phyloP scores from a whole-genome alignment of 2,329 filamentous ascomycete species.

The Fusarium torreyae region DNA sequence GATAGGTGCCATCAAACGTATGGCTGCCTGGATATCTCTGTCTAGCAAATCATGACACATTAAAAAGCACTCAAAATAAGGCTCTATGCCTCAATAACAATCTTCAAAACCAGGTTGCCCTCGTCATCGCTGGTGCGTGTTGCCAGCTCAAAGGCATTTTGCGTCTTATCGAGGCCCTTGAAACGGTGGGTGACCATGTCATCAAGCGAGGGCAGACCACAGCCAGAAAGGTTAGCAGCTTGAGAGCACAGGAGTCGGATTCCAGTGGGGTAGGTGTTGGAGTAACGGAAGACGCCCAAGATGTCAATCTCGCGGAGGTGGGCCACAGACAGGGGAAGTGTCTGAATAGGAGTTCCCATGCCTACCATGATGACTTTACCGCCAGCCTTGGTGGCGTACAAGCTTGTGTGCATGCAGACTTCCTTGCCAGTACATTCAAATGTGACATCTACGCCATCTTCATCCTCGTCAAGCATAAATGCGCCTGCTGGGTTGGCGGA shows the following conservation, averaged over 20 bases:
- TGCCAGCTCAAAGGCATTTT: conserved; percentile 78
- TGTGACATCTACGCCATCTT: conserved; percentile 77
- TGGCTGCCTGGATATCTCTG: conserved; percentile 34
- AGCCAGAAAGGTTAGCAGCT: conserved; percentile 55
- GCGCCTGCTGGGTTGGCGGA: conserved; percentile 52
- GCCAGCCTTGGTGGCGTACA: conserved; percentile 79
- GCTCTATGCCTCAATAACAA: conserved; percentile 71
- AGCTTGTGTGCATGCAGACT: conserved; percentile 80
- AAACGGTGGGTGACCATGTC: conserved; percentile 82
- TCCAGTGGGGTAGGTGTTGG: conserved; percentile 81
- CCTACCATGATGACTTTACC: conserved; percentile 83
- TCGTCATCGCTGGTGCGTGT: conserved; percentile 76
- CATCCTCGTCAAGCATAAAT: conserved; percentile 68
- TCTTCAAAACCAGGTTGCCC: conserved; percentile 80
- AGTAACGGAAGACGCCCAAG: conserved; percentile 83
- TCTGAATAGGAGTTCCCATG: conserved; percentile 84
- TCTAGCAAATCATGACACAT: conserved; percentile 40
- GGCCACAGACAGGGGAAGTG: conserved; percentile 79
- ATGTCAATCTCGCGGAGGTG: conserved; percentile 84
- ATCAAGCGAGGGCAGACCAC: conserved; percentile 73
- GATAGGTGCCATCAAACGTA: neutral
- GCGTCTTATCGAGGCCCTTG: conserved; percentile 73
- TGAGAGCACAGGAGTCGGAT: conserved; percentile 71
- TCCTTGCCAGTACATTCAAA: conserved; percentile 87
- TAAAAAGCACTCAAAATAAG: neutral